phyloP scores from a whole-genome alignment of 1,284 basidiomycete species.

The Caloboletus firmus region DNA sequence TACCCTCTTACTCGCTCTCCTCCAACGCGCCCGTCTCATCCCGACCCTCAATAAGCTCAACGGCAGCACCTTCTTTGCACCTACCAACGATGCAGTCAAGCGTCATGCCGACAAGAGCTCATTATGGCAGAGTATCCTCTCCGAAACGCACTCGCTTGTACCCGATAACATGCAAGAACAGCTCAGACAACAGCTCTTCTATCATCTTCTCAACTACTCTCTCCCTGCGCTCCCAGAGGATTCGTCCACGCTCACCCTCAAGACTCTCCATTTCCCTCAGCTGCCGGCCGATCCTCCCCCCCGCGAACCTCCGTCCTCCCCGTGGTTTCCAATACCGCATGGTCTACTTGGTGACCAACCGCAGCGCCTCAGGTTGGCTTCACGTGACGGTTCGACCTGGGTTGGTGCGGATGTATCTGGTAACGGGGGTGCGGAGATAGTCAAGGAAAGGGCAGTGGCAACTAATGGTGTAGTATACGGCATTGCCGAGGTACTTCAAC shows the following conservation, averaged over 20 bases:
- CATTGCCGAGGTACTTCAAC: slow-evolving; percentile 72
- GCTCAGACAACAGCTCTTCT: slow-evolving; percentile 90
- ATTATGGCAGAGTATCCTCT: slow-evolving; percentile 51
- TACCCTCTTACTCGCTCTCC: slow-evolving; percentile 72
- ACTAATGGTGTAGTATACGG: slow-evolving; percentile 81
- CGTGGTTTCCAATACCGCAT: slow-evolving; percentile 82
- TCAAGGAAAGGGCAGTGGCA: slow-evolving; percentile 56
- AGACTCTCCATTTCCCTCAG: slow-evolving; percentile 74
- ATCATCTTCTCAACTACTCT: slow-evolving; percentile 91
- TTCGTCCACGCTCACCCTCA: slow-evolving; percentile 43
- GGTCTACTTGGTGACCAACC: slow-evolving; percentile 82
- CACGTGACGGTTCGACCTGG: slow-evolving; percentile 49
- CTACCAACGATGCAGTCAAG: slow-evolving; percentile 88
- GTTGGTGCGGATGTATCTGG: slow-evolving; percentile 77
- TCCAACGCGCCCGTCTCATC: slow-evolving; percentile 86
- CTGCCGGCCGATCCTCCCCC: slow-evolving; percentile 54
- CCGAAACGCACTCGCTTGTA: slow-evolving; percentile 38
- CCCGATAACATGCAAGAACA: slow-evolving; percentile 83
- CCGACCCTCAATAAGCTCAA: slow-evolving; percentile 89
- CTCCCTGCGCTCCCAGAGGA: slow-evolving; percentile 51
- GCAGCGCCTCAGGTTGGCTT: slow-evolving; percentile 73
- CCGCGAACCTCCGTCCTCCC: slow-evolving; percentile 68
- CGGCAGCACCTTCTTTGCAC: slow-evolving; percentile 87
- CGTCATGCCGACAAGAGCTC: slow-evolving; percentile 43
- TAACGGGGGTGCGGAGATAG: slow-evolving; percentile 60